Percentiles rank a stretch among this genome's conserved stretches.
Conservation (phyloP, 345 rosid genomes). For the Erysimum cheiranthoides region DNA sequence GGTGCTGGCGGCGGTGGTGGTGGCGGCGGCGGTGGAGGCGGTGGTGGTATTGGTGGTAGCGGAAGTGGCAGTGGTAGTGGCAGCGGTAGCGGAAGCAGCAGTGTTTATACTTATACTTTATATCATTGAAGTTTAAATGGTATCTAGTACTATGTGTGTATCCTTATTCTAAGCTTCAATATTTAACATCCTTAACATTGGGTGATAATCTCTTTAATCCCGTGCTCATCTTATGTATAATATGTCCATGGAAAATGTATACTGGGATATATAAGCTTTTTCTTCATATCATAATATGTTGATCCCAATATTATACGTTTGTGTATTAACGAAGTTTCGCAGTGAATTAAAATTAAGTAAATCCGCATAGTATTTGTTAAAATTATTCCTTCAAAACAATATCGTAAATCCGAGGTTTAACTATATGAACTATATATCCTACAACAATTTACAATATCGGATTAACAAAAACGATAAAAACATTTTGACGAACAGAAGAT, state of each 20-base stretch:
- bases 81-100: neutral
- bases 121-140: neutral
- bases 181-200: neutral
- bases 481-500: neutral
- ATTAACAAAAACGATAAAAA: neutral
- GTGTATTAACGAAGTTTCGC: neutral
- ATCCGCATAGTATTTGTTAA: too few species aligned
- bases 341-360: too few species aligned
- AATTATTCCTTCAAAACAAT: too few species aligned
- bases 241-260: neutral
- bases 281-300: neutral
- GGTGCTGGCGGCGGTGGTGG: neutral
- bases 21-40: slow-evolving; percentile 14
- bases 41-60: neutral
- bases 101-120: too few species aligned
- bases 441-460: neutral
- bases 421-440: neutral
- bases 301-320: neutral
- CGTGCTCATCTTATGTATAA: slow-evolving; percentile 7
- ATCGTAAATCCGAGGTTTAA: neutral
- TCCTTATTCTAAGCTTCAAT: neutral
- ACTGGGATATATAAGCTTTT: neutral
- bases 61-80: slow-evolving; percentile 8
- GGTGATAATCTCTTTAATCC: neutral
- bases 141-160: neutral